Evolutionary conservation across 768 basidiomycete species (phyloP), one percentile per base, ranked within the genome.

Genomic region (Boletus rubescentipes): DNA sequence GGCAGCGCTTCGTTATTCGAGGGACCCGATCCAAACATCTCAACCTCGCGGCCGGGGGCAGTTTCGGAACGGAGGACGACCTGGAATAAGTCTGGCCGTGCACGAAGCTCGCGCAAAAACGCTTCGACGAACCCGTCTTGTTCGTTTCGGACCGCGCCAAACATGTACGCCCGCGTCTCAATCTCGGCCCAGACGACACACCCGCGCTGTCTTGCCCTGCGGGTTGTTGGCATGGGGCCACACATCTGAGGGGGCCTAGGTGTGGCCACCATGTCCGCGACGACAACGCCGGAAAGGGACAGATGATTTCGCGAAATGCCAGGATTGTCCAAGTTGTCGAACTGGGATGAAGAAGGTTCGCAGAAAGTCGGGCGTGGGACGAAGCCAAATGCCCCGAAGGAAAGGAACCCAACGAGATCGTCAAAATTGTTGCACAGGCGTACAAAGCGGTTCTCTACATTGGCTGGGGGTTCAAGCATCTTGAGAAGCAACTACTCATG

Each of bases 131-230:
- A 72, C 1, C 39, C 29, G 47, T 70, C 65, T 2, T 43, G 60
- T 15, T 72, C 66, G 46, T 67, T 60, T 26, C 61, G 59, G 23
- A 73, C 23, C 6, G 70, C 72, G 2, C 72, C 71, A 29, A 73
- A 73, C 48, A 73, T 60, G 49, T 67, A 62, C 6, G 57, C 48
- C 9, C 70, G 61, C 2, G 15, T 12, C 30, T 69, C 60, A 16
- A 63, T 0, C 46, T 71, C 26, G 26, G 26, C 26, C 26, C 26
- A 26, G 26, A 26, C 26, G 6, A 6, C 26, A 26, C 26, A 26
- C 3, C 26, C 26, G 6, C 26, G 26, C 26, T 26, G 26, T 26
- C 4, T 26, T 26, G 26, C 26, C 26, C 32, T 55, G n/a, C 43
- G 49, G 3, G 16, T 9, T 7, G 55, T 54, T 2, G 54, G 63